Percentiles rank a stretch among this genome's conserved stretches.
Evolutionary conservation across 2,329 filamentous ascomycete genomes (phyloP).

Genomic region (Cladophialophora chaetospira): DNA sequence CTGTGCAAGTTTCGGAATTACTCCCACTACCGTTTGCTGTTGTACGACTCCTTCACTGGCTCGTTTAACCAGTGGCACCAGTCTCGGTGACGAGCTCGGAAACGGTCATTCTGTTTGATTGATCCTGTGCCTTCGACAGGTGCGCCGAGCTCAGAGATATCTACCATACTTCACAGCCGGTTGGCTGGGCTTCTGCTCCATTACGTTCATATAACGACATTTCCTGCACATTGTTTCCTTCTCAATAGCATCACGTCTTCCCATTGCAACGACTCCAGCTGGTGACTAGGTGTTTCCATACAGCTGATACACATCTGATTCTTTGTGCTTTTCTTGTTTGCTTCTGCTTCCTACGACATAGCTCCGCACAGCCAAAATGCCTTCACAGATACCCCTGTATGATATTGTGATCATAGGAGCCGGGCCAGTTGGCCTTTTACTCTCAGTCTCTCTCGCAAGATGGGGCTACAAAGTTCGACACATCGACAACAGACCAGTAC

Average conservation of each 20-base stretch:
- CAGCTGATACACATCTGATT: too few relatives aligned
- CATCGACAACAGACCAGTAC: slow-evolving; percentile 85
- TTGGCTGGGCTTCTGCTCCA: neutral
- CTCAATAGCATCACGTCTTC: neutral
- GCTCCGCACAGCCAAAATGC: slow-evolving; percentile 25
- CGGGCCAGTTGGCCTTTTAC: slow-evolving; percentile 82
- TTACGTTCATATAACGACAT: neutral
- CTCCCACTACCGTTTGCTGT: neutral
- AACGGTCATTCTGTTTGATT: slow-evolving; percentile 4
- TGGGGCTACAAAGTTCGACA: slow-evolving; percentile 97
- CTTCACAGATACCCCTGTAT: slow-evolving; percentile 26
- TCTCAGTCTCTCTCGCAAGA: slow-evolving; percentile 82
- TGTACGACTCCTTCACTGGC: neutral
- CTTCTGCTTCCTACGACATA: too few relatives aligned
- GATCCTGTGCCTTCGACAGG: neutral
- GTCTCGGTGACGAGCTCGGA: slow-evolving; percentile 14
- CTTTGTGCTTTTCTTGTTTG: too few relatives aligned
- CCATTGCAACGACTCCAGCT: too few relatives aligned
- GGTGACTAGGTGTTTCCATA: too few relatives aligned
- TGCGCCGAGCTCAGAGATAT: slow-evolving; percentile 3
- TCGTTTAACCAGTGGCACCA: slow-evolving; percentile 5
- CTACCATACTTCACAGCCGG: slow-evolving; percentile 23
- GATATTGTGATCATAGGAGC: slow-evolving; percentile 83
- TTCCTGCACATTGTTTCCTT: neutral
- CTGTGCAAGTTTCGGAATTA: neutral